phyloP scores from a whole-genome alignment of 768 basidiomycete genomes.

The Rhodotorula paludigena region DNA sequence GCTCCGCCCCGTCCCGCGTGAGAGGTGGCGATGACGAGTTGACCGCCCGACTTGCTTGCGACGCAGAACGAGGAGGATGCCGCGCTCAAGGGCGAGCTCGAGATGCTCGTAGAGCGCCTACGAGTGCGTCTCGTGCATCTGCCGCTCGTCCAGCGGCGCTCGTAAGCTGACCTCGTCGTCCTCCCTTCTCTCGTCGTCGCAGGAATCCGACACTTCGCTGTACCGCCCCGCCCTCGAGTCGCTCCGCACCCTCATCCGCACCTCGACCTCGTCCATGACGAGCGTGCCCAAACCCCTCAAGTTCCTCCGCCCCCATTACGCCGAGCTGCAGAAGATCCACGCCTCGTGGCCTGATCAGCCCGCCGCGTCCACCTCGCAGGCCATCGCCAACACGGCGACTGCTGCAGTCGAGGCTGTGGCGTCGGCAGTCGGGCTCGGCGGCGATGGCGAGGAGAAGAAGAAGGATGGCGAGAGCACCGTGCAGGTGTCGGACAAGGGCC shows the following conservation, averaged over 20 bases:
- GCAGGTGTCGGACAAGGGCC: constrained; percentile 56
- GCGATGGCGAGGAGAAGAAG: neutral
- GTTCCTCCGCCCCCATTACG: constrained; percentile 92
- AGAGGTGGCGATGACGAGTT: neutral
- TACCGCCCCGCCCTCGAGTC: constrained; percentile 90
- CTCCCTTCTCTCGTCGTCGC: constrained; percentile 4
- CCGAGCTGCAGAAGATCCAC: constrained; percentile 74
- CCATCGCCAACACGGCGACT: constrained; percentile 47
- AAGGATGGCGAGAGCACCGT: constrained; percentile 3
- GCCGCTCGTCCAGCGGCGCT: neutral
- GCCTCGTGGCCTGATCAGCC: constrained; percentile 68
- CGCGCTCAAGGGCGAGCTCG: constrained; percentile 85
- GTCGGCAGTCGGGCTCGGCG: constrained; percentile 18
- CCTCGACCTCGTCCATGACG: constrained; percentile 97
- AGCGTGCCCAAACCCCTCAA: constrained; percentile 98
- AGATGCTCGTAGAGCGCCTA: constrained; percentile 91
- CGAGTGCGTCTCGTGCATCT: constrained; percentile 59
- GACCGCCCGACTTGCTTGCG: neutral
- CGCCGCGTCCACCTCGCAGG: constrained; percentile 61
- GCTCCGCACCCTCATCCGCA: constrained; percentile 84
- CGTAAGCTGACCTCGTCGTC: neutral
- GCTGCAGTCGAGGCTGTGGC: constrained; percentile 60
- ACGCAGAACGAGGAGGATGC: constrained; percentile 88
- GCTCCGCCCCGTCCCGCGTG: too few species aligned
- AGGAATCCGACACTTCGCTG: constrained; percentile 83